These are phyloP conservation scores for Talaromyces amestolkiae DNA, from an alignment of 2,329 filamentous ascomycete species.

Conservation along the genomic window DNA sequence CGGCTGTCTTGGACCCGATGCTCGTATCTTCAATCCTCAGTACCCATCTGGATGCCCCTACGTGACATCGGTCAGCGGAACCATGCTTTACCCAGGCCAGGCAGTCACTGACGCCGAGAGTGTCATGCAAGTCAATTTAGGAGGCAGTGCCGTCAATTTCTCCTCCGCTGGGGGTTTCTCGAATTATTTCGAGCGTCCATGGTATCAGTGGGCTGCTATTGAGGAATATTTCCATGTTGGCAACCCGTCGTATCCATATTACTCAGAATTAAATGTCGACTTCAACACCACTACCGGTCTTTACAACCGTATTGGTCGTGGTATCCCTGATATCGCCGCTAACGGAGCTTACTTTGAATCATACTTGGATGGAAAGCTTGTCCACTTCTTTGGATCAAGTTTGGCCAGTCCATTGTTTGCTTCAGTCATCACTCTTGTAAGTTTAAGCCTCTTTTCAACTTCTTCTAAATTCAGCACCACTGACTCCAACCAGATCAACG, in stretches of 20 bases:
- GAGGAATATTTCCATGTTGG: conserved; percentile 40
- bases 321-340: conserved; percentile 51
- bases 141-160: conserved; percentile 31
- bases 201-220: conserved; percentile 44
- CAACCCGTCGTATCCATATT: conserved; percentile 31
- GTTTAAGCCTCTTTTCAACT: conserved; percentile 9
- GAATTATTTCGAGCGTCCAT: conserved; percentile 46
- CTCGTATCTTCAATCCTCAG: conserved; percentile 49
- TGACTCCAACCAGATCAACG: conserved; percentile 53
- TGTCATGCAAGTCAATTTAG: conserved; percentile 33
- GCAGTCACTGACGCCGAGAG: conserved; percentile 28
- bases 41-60: conserved; percentile 55
- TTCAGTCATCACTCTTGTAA: conserved; percentile 31
- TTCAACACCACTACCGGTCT: conserved; percentile 39
- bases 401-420: conserved; percentile 31
- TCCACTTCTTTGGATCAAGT: conserved; percentile 30
- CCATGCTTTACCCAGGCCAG: conserved; percentile 32
- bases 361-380: conserved; percentile 22
- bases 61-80: conserved; percentile 49
- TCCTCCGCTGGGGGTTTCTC: conserved; percentile 48
- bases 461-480: neutral
- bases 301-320: conserved; percentile 48
- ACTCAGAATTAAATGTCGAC: conserved; percentile 33
- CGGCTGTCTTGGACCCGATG: conserved; percentile 40
- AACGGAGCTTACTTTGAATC: conserved; percentile 38